A percentile compares a stretch with the other conserved stretches of the same genome.
These are phyloP conservation scores for Fraxinus xanthoxyloides DNA, from an alignment of 305 asterid genomes.

Conservation along the genomic window DNA sequence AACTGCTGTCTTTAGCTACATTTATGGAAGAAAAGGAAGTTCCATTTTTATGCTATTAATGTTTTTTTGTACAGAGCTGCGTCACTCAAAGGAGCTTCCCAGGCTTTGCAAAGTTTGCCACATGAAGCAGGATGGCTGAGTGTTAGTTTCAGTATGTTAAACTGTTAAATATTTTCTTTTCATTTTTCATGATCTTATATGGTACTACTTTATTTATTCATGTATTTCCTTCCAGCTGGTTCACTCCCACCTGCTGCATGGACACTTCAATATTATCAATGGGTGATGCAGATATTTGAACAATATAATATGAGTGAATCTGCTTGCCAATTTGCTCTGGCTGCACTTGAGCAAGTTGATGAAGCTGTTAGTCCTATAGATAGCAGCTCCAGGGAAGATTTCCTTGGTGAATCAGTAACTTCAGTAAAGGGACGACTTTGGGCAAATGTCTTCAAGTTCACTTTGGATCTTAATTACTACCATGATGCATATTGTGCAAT, in stretches of 20 bases:
- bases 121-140: conserved; percentile 76
- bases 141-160: conserved; percentile 69
- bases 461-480: conserved; percentile 69
- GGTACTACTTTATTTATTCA: conserved; percentile 19
- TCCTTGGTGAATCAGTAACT: conserved; percentile 59
- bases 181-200: conserved; percentile 14
- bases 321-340: conserved; percentile 84
- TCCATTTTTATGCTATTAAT: conserved; percentile 23
- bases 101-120: conserved; percentile 76
- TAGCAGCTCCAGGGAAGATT: conserved; percentile 40
- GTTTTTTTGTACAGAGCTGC: conserved; percentile 68
- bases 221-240: conserved; percentile 44
- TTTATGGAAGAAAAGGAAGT: conserved; percentile 5
- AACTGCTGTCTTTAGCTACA: conserved; percentile 11
- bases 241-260: conserved; percentile 59
- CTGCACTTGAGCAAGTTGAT: conserved; percentile 98
- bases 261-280: conserved; percentile 91
- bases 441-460: conserved; percentile 84
- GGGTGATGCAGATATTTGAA: conserved; percentile 99
- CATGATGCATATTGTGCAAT: conserved; percentile 94
- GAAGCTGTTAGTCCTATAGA: conserved; percentile 60
- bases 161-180: conserved; percentile 1
- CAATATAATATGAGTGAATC: conserved; percentile 80
- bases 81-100: conserved; percentile 71
- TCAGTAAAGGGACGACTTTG: conserved; percentile 81